Percentiles rank a stretch among this genome's conserved stretches.
phyloP scores from a whole-genome alignment of 208 protist genomes.

The Spongospora subterranea region DNA sequence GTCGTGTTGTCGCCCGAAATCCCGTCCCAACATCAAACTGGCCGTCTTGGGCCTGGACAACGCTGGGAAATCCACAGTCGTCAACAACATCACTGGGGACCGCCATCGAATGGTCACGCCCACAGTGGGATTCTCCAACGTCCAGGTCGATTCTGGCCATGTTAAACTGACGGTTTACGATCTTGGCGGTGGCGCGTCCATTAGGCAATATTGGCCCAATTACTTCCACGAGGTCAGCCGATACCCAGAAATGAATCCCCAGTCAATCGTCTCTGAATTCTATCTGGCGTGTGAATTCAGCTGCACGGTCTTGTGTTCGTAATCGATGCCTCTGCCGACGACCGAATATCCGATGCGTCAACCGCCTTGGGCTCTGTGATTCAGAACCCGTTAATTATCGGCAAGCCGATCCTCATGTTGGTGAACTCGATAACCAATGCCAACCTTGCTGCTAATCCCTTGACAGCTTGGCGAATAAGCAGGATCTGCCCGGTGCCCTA shows the following conservation, averaged over 20 bases:
- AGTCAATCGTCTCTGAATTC: neutral
- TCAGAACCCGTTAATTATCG: neutral
- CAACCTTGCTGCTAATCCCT: neutral
- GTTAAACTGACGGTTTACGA: neutral
- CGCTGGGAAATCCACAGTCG: slow-evolving; percentile 2
- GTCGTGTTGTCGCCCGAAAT: too few relatives aligned
- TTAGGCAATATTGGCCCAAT: slow-evolving; percentile 35
- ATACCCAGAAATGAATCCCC: neutral
- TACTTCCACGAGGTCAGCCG: slow-evolving; percentile 45
- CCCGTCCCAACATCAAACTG: neutral
- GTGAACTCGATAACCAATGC: neutral
- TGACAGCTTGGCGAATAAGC: slow-evolving; percentile 92
- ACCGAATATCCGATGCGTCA: neutral
- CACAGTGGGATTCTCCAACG: slow-evolving; percentile 1
- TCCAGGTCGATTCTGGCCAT: neutral
- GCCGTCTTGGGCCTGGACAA: slow-evolving; percentile 32
- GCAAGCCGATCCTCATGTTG: slow-evolving; percentile 23
- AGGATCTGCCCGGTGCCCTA: slow-evolving; percentile 96
- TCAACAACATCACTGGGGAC: slow-evolving; percentile 21
- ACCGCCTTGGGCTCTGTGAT: neutral
- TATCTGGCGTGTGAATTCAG: neutral
- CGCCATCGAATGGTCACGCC: neutral
- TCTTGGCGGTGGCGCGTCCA: slow-evolving; percentile 19
- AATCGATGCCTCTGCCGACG: neutral
- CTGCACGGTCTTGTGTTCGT: slow-evolving; percentile 32